These are phyloP conservation scores for Protea cynaroides DNA, from an alignment of 164 flowering plant genomes.

Conservation along the genomic window DNA sequence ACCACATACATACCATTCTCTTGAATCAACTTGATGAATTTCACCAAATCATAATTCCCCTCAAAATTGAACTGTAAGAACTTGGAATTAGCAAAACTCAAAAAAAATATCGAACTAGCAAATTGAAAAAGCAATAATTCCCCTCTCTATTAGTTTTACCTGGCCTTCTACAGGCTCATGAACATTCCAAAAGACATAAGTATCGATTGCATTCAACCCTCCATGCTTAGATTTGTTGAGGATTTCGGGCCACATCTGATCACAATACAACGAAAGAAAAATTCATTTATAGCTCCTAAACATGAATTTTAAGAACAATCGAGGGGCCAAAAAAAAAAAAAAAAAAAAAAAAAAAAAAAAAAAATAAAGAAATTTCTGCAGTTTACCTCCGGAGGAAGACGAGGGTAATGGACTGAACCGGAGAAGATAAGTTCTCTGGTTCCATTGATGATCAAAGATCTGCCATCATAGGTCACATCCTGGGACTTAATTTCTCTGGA, in stretches of 20 bases:
- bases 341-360: too few relatives aligned
- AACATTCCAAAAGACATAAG: slow-evolving; percentile 72
- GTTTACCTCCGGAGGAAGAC: slow-evolving; percentile 18
- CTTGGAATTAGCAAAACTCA: too few relatives aligned
- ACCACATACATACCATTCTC: slow-evolving; percentile 35
- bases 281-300: not conserved
- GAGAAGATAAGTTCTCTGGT: slow-evolving; percentile 30
- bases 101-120: too few relatives aligned
- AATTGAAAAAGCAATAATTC: too few relatives aligned
- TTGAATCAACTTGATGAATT: slow-evolving; percentile 39
- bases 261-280: not conserved
- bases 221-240: slow-evolving; percentile 43
- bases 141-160: slow-evolving; percentile 18
- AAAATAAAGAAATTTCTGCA: not conserved
- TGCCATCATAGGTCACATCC: slow-evolving; percentile 24
- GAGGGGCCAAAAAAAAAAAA: too few relatives aligned
- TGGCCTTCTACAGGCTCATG: slow-evolving; percentile 61
- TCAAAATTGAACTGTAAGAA: slow-evolving; percentile 36
- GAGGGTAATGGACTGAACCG: slow-evolving; percentile 31
- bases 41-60: slow-evolving; percentile 44
- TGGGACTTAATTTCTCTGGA: too few relatives aligned
- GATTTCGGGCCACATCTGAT: slow-evolving; percentile 42
- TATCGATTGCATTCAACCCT: slow-evolving; percentile 56
- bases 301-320: too few relatives aligned
- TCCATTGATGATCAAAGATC: slow-evolving; percentile 23